Percentiles rank a stretch among this genome's conserved stretches.
Evolutionary conservation across 768 basidiomycete species (phyloP).

Genomic region (Suillus occidentalis): DNA sequence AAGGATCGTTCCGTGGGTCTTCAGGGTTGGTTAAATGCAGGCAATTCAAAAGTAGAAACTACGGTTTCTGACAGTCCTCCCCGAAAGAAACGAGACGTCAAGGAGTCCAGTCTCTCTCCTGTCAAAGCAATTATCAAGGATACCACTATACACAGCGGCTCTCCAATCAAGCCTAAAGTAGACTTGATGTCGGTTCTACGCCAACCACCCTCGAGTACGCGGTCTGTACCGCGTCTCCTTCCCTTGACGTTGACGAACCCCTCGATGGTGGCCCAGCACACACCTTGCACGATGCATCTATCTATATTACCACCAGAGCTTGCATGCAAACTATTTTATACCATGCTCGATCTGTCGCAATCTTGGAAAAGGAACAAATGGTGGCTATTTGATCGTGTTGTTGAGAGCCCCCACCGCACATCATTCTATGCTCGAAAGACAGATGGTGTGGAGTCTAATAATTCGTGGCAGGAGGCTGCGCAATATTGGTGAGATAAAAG

Average conservation of each 20-base stretch:
- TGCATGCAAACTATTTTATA: conserved; percentile 73
- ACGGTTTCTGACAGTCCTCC: not conserved
- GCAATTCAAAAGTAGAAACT: not conserved
- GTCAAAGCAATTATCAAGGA: conserved; percentile 14
- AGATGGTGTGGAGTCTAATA: conserved; percentile 42
- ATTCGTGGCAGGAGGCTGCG: conserved; percentile 69
- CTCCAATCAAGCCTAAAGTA: conserved; percentile 33
- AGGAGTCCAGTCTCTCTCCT: conserved; percentile 12
- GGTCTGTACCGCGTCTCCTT: conserved; percentile 38
- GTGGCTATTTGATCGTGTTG: conserved; percentile 82
- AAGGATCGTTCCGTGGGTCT: conserved; percentile 48
- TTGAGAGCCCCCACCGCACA: conserved; percentile 84
- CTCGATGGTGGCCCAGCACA: conserved; percentile 63
- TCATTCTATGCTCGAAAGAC: conserved; percentile 67
- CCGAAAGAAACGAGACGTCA: conserved; percentile 17
- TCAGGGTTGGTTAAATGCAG: conserved; percentile 53
- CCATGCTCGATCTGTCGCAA: conserved; percentile 61
- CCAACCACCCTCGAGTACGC: conserved; percentile 43
- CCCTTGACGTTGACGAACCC: conserved; percentile 67
- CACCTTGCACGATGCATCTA: conserved; percentile 72
- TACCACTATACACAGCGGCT: conserved; percentile 13
- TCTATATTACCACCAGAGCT: conserved; percentile 72
- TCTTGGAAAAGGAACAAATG: conserved; percentile 75
- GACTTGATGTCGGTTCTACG: conserved; percentile 60
- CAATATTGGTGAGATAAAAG: conserved; percentile 59